phyloP scores from a whole-genome alignment of 176 grass and related monocot species.

The Zoysia japonica region DNA sequence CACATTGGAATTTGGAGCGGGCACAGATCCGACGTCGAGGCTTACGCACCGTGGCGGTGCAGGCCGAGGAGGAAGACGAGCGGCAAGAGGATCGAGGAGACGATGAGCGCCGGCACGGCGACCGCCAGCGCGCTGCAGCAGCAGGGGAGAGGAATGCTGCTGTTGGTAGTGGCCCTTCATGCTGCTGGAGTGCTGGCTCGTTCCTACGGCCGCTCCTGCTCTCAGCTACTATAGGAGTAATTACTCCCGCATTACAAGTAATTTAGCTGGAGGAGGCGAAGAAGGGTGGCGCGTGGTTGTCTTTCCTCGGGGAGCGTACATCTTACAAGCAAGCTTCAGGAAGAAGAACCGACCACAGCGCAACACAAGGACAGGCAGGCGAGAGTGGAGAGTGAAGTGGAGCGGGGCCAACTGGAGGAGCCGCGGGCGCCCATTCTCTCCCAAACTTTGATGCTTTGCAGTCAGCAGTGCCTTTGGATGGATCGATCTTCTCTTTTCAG shows the following conservation, averaged over 20 bases:
- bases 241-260: background rate
- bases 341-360: background rate
- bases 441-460: background rate
- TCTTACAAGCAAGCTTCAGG: background rate
- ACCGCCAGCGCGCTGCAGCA: slow-evolving; percentile 49
- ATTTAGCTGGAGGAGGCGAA: background rate
- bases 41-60: slow-evolving; percentile 51
- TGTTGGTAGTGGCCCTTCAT: slow-evolving; percentile 66
- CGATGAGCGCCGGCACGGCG: slow-evolving; percentile 63
- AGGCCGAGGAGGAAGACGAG: slow-evolving; percentile 74
- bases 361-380: background rate
- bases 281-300: background rate
- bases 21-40: slow-evolving; percentile 22
- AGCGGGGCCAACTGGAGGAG: too few relatives aligned
- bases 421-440: background rate
- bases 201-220: background rate
- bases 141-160: slow-evolving; percentile 30
- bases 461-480: too few relatives aligned
- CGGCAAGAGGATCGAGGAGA: slow-evolving; percentile 71
- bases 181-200: too few relatives aligned
- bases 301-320: slow-evolving; percentile 10
- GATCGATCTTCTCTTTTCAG: too few relatives aligned
- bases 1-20: too few relatives aligned
- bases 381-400: background rate
- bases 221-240: background rate